Evolutionary conservation across 805 yeast genomes (phyloP), one percentile per base, ranked within the genome.

Genomic region (Saccharomycopsis fibuligera): DNA sequence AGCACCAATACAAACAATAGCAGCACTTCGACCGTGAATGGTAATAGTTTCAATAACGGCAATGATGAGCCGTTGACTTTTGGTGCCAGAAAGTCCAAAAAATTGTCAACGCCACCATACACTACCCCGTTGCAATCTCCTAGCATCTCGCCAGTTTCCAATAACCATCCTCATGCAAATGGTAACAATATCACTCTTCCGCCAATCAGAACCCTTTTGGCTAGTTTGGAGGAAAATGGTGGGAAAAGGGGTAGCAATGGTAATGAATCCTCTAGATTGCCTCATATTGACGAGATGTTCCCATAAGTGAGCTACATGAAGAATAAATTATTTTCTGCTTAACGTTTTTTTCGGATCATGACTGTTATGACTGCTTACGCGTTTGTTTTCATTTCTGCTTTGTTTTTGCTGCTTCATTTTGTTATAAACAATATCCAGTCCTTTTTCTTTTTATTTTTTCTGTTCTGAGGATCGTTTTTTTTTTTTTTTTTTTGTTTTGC

Each of bases 211-310:
- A 47, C 44, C 9, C 39, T 50, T 21, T 44, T 50, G 21, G 48
- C 51, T 17, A 47, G 45, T 12, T 38, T 50, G 25, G 54, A 50
- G 6, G 54, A 50, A 22, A 33, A 48, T n/a, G 37, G 30, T 21
- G 31, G 31, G 12, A 33, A 33, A 33, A 33, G 37, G n/a, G n/a
- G n/a, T n/a, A n/a, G n/a, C n/a, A 9, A 8, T 33, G 19, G 37
- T 16, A 10, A 12, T n/a, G 45, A 36, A 24, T 14, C 21, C 12
- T 14, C 27, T 10, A 27, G 52, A 29, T 45, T 48, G 35, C 52
- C 52, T 14, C 52, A 48, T 19, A 48, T 48, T 36, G 47, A 48
- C 17, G 52, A 48, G 27, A 45, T 48, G 52, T 48, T 48, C 19
- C 37, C 14, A 10, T 33, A 16, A 33, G n/a, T n/a, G n/a, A n/a